Percentiles rank a stretch among this genome's conserved stretches.
Evolutionary conservation across 371 early-diverging fungal species (phyloP).

Genomic region (Conidiobolus incongruus): DNA sequence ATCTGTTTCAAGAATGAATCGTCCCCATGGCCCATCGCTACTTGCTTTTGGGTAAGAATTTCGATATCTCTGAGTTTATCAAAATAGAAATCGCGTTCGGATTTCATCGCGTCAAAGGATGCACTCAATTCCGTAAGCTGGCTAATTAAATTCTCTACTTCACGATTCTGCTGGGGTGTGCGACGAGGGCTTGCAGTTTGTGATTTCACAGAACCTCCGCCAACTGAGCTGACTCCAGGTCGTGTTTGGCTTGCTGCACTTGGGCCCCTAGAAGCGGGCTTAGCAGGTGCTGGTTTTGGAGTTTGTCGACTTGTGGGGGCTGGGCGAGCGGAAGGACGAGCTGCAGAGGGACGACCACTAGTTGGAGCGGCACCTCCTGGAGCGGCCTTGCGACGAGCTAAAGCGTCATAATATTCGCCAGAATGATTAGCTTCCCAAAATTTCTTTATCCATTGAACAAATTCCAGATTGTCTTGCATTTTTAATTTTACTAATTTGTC

Average conservation of each 20-base stretch:
- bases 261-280: background rate
- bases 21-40: slow-evolving; percentile 19
- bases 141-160: slow-evolving; percentile 33
- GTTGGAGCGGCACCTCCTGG: slow-evolving; percentile 3
- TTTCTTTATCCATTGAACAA: slow-evolving; percentile 80
- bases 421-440: slow-evolving; percentile 70
- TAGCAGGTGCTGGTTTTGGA: background rate
- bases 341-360: slow-evolving; percentile 7
- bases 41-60: slow-evolving; percentile 53
- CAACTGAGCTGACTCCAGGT: background rate
- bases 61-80: slow-evolving; percentile 81
- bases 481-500: slow-evolving; percentile 73
- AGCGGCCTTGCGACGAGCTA: slow-evolving; percentile 39
- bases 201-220: background rate
- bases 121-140: slow-evolving; percentile 55
- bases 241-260: background rate
- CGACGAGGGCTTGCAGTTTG: background rate
- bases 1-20: slow-evolving; percentile 37
- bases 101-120: slow-evolving; percentile 73
- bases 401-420: slow-evolving; percentile 64
- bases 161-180: background rate
- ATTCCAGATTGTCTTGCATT: slow-evolving; percentile 93
- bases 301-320: slow-evolving; percentile 4
- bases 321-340: slow-evolving; percentile 6
- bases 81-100: slow-evolving; percentile 92